Base-by-base conservation (phyloP, 768 basidiomycete species). In the Boletus eberwhitei region DNA sequence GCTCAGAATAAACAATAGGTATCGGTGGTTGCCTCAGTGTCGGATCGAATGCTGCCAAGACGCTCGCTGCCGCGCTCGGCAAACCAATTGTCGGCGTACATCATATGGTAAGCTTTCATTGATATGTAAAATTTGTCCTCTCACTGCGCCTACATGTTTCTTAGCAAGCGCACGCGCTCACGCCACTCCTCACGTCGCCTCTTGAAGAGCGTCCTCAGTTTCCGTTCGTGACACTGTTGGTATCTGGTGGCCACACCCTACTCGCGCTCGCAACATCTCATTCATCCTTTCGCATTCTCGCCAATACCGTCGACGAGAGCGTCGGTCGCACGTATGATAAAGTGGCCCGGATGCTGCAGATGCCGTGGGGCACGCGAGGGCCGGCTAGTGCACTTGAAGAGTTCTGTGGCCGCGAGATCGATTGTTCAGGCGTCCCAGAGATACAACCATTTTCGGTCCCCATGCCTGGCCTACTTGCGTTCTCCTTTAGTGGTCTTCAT, bases 191-290 rank as follows among this genome's bases (percentile, higher is more conserved):
- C 14, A 91, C 93, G 0, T 73, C 79, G 8, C 72, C 70, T 51
- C 54, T 71, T 0, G 50, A 59, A 11, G 62, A 77, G 22, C 50
- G 75, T 64, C 71, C 93, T 68, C 50, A 62, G 22, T 98, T 88
- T 67, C 96, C 96, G 0, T 98, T 95, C 74, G 79, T 98, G 35
- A 87, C 89, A 0, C 77, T 98, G 13, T 79, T 98, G 17, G 78
- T 96, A 45, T 95, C 93, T 0, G 96, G 96, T n/a, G 95, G 95
- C 3, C 96, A 98, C 68, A 94, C 95, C 0, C 77, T 98, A 37
- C 78, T 98, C 36, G 77, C 97, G 1, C 83, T 96, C 12, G 90
- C 86, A 1, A 75, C 67, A 0, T 84, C 86, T 2, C 67, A 70
- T 26, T 74, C 73, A 6, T 71, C 75, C 0, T 97, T 90, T 68